phyloP scores from a whole-genome alignment of 2,329 filamentous ascomycete genomes.

The Neurospora sp. region DNA sequence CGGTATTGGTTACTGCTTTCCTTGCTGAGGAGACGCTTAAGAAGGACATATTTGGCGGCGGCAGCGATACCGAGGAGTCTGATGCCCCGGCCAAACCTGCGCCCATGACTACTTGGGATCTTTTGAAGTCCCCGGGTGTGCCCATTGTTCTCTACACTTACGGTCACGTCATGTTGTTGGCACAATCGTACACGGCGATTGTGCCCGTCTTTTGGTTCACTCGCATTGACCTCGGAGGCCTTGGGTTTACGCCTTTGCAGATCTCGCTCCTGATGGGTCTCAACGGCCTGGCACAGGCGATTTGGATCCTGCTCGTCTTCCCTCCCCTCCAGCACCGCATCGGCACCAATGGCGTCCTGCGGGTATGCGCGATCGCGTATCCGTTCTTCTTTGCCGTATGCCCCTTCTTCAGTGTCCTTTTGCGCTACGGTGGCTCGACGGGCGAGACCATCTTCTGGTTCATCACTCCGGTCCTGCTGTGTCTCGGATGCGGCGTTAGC shows the following conservation, averaged over 20 bases:
- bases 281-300: constrained; percentile 54
- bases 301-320: constrained; percentile 63
- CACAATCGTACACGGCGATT: constrained; percentile 62
- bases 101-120: constrained; percentile 36
- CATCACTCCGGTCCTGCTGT: constrained; percentile 30
- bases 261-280: constrained; percentile 59
- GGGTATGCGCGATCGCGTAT: constrained; percentile 46
- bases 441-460: constrained; percentile 46
- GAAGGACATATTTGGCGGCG: constrained; percentile 7
- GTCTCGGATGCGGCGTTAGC: constrained; percentile 50
- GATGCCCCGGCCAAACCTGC: constrained; percentile 12
- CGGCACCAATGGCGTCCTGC: constrained; percentile 57
- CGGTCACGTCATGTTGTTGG: constrained; percentile 56
- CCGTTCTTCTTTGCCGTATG: constrained; percentile 50
- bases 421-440: constrained; percentile 32
- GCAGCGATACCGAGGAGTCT: constrained; percentile 1
- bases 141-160: constrained; percentile 55
- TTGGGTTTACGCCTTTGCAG: constrained; percentile 48
- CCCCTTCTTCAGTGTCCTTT: constrained; percentile 46
- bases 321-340: constrained; percentile 54
- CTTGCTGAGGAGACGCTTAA: constrained; percentile 54
- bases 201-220: constrained; percentile 61
- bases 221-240: constrained; percentile 50
- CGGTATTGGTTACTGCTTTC: constrained; percentile 40
- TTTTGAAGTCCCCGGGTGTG: constrained; percentile 56